phyloP scores from a whole-genome alignment of 2,329 filamentous ascomycete species.

The Calonectria henricotiae region DNA sequence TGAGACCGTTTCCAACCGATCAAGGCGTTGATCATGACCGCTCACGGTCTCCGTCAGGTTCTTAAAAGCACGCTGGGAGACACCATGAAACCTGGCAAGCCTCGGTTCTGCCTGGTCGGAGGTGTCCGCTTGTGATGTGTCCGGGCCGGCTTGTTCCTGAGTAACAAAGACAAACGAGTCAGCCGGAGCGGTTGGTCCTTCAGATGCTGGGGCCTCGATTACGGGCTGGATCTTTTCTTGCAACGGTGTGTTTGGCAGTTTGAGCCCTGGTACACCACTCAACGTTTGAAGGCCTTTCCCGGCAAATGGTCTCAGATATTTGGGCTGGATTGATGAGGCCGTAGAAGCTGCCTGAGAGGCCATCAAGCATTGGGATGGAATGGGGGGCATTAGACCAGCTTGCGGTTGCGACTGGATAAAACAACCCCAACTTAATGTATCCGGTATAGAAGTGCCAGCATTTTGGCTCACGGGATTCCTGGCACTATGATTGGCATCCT shows the following conservation, averaged over 20 bases:
- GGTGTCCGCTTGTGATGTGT: slow-evolving; percentile 44
- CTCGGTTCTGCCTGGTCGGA: slow-evolving; percentile 54
- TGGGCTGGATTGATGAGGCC: slow-evolving; percentile 66
- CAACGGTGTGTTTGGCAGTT: slow-evolving; percentile 54
- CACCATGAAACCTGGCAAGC: slow-evolving; percentile 41
- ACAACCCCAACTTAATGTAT: slow-evolving; percentile 71
- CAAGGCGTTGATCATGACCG: slow-evolving; percentile 77
- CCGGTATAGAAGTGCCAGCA: slow-evolving; percentile 62
- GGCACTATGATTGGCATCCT: slow-evolving; percentile 44
- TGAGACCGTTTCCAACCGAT: slow-evolving; percentile 79
- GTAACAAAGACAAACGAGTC: slow-evolving; percentile 51
- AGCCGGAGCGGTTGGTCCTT: slow-evolving; percentile 41
- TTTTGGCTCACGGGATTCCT: slow-evolving; percentile 43
- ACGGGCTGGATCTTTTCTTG: slow-evolving; percentile 52
- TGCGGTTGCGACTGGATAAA: slow-evolving; percentile 61
- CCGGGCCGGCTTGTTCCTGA: slow-evolving; percentile 42
- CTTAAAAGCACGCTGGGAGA: slow-evolving; percentile 60
- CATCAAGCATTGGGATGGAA: slow-evolving; percentile 68
- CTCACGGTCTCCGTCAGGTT: slow-evolving; percentile 70
- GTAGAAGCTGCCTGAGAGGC: slow-evolving; percentile 70
- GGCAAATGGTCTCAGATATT: slow-evolving; percentile 71
- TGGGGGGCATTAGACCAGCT: slow-evolving; percentile 61
- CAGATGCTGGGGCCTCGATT: slow-evolving; percentile 33
- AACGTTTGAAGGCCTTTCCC: slow-evolving; percentile 72
- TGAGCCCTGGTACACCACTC: slow-evolving; percentile 56